phyloP scores from a whole-genome alignment of 805 yeast species.

The Cyberlindnera maritima region DNA sequence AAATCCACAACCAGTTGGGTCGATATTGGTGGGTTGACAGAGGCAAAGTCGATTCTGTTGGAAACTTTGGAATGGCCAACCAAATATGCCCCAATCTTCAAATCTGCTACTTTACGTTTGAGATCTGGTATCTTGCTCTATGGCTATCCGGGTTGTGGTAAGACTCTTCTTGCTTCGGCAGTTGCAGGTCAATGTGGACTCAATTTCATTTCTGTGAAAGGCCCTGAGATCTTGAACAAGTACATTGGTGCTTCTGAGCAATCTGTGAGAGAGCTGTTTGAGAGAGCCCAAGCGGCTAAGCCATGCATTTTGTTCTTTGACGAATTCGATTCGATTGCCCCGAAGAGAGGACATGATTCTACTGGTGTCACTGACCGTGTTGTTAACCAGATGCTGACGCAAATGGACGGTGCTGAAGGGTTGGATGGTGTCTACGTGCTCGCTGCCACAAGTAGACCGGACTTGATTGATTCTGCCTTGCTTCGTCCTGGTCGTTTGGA shows the following conservation, averaged over 20 bases:
- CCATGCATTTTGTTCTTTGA: conserved; percentile 93
- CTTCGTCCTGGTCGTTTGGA: conserved; percentile 95
- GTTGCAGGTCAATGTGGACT: conserved; percentile 92
- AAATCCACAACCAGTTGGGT: conserved; percentile 74
- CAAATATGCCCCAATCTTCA: conserved; percentile 92
- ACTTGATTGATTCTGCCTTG: conserved; percentile 90
- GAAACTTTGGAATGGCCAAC: conserved; percentile 98
- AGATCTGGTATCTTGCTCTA: conserved; percentile 88
- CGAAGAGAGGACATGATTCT: conserved; percentile 96
- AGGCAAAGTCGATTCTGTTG: conserved; percentile 69
- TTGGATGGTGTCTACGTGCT: conserved; percentile 93
- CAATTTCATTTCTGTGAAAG: conserved; percentile 89
- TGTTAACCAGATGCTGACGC: conserved; percentile 94
- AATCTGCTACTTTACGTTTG: conserved; percentile 78
- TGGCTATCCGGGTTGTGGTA: conserved; percentile 98
- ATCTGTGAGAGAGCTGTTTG: conserved; percentile 88
- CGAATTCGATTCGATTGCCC: conserved; percentile 96
- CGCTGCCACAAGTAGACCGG: conserved; percentile 96
- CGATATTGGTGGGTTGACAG: conserved; percentile 84
- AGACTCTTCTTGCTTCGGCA: conserved; percentile 88
- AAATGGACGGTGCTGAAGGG: conserved; percentile 99
- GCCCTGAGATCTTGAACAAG: conserved; percentile 92
- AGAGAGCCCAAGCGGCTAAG: conserved; percentile 90
- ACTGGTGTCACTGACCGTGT: conserved; percentile 98
- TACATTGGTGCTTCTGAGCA: conserved; percentile 98